A percentile compares a stretch with the other conserved stretches of the same genome.
Conservation (phyloP, 805 yeast genomes). For the Wickerhamiella galacta region DNA sequence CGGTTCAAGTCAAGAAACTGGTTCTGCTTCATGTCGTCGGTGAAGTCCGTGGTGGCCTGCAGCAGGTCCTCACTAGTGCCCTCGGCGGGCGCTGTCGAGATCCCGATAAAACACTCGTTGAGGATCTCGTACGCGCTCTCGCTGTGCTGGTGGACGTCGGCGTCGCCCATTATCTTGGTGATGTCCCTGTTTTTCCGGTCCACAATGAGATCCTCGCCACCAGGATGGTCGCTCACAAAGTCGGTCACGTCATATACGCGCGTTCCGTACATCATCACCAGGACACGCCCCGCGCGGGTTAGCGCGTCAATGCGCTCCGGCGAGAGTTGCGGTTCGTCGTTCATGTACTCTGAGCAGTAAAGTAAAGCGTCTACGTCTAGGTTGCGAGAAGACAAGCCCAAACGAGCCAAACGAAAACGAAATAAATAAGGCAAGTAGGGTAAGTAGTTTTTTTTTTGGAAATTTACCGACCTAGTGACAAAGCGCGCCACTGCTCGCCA, state of each 20-base stretch:
- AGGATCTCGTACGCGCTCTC: slow-evolving; percentile 76
- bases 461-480: too few relatives aligned
- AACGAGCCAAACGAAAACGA: too few relatives aligned
- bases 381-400: too few relatives aligned
- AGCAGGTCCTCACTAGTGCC: slow-evolving; percentile 33
- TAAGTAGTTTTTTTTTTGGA: too few relatives aligned
- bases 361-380: too few relatives aligned
- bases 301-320: slow-evolving; percentile 8
- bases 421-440: too few relatives aligned
- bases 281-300: slow-evolving; percentile 25
- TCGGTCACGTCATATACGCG: slow-evolving; percentile 72
- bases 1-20: slow-evolving; percentile 70
- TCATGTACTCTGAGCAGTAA: too few relatives aligned
- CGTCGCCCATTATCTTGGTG: slow-evolving; percentile 65
- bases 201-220: slow-evolving; percentile 40
- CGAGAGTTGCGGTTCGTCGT: too few relatives aligned
- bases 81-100: slow-evolving; percentile 68
- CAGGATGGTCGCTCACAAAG: slow-evolving; percentile 59
- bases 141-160: slow-evolving; percentile 57
- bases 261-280: slow-evolving; percentile 62
- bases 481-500: too few relatives aligned
- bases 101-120: slow-evolving; percentile 56
- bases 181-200: slow-evolving; percentile 25
- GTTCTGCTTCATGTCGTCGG: slow-evolving; percentile 55
- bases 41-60: slow-evolving; percentile 62